Conservation (phyloP, 2,329 filamentous ascomycete genomes). For the Botryosphaeria dothidea region DNA sequence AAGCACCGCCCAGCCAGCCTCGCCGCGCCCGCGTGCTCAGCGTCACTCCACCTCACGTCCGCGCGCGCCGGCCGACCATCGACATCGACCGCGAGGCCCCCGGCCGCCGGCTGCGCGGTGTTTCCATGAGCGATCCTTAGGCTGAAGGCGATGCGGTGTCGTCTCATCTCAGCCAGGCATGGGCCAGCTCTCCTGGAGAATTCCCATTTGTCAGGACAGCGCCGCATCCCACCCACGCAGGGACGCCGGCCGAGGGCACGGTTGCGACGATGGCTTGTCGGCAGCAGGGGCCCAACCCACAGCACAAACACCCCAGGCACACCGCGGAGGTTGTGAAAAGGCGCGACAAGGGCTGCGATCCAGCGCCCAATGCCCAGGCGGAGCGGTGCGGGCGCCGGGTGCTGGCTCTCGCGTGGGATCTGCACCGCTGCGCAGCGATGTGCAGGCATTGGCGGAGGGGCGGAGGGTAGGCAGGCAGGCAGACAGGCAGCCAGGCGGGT, state of each 20-base stretch:
- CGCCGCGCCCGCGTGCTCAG: neutral
- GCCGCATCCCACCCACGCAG: conserved; percentile 7
- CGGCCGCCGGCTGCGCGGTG: neutral
- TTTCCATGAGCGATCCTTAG: neutral
- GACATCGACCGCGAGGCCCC: neutral
- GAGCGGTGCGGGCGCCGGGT: neutral
- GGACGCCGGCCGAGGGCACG: conserved; percentile 12
- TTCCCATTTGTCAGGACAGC: conserved; percentile 7
- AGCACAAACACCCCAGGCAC: conserved; percentile 7
- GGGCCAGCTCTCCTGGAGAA: conserved; percentile 3
- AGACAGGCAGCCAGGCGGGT: neutral
- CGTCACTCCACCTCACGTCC: conserved; percentile 12
- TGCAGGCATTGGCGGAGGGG: neutral
- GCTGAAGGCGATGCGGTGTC: conserved; percentile 1
- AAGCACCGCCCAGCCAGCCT: conserved; percentile 9
- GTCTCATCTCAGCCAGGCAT: conserved; percentile 12
- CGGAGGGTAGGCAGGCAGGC: neutral
- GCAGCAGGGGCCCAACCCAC: neutral
- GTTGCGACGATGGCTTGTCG: conserved; percentile 1
- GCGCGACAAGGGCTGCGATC: neutral
- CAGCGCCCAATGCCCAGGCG: neutral
- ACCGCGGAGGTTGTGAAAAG: neutral
- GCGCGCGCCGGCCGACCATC: no score
- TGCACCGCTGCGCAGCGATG: neutral
- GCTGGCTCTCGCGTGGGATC: neutral